Conservation (phyloP, 805 yeast species). For the Starmerella kuoi region DNA sequence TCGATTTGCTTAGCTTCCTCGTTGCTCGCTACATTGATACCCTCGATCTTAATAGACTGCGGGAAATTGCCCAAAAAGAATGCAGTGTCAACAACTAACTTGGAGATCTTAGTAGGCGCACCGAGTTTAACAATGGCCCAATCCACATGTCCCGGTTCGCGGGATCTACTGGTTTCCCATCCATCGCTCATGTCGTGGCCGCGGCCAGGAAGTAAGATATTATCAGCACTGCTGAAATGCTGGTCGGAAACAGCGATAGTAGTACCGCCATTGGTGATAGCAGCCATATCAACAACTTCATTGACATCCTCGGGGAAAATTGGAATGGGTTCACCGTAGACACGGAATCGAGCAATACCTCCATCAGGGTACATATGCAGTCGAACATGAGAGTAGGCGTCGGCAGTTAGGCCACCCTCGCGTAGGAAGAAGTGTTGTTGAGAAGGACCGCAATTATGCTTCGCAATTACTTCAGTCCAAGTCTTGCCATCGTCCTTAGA, state of each 20-base stretch:
- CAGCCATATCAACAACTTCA: slow-evolving; percentile 58
- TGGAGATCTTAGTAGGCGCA: slow-evolving; percentile 41
- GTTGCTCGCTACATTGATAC: slow-evolving; percentile 31
- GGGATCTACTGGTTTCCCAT: slow-evolving; percentile 91
- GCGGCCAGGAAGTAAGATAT: slow-evolving; percentile 80
- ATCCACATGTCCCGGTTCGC: slow-evolving; percentile 73
- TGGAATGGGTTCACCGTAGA: slow-evolving; percentile 77
- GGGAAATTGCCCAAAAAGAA: slow-evolving; percentile 94
- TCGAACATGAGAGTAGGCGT: slow-evolving; percentile 64
- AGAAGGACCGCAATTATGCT: slow-evolving; percentile 76
- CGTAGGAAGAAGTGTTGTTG: slow-evolving; percentile 75
- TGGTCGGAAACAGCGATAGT: slow-evolving; percentile 76
- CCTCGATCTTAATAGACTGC: slow-evolving; percentile 62
- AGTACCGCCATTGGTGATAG: slow-evolving; percentile 78
- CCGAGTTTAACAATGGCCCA: slow-evolving; percentile 85
- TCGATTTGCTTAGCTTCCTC: slow-evolving; percentile 33
- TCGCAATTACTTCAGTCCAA: slow-evolving; percentile 65
- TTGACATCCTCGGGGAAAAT: slow-evolving; percentile 40
- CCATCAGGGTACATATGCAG: slow-evolving; percentile 96
- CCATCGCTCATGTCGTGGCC: slow-evolving; percentile 97
- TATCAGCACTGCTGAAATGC: slow-evolving; percentile 88
- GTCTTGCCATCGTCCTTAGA: slow-evolving; percentile 29
- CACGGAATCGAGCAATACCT: slow-evolving; percentile 88
- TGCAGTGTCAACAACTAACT: slow-evolving; percentile 76
- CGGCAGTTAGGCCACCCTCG: slow-evolving; percentile 40